Percentiles rank a stretch among this genome's conserved stretches.
phyloP scores from a whole-genome alignment of 1,284 basidiomycete species.

The Malassezia sp. region DNA sequence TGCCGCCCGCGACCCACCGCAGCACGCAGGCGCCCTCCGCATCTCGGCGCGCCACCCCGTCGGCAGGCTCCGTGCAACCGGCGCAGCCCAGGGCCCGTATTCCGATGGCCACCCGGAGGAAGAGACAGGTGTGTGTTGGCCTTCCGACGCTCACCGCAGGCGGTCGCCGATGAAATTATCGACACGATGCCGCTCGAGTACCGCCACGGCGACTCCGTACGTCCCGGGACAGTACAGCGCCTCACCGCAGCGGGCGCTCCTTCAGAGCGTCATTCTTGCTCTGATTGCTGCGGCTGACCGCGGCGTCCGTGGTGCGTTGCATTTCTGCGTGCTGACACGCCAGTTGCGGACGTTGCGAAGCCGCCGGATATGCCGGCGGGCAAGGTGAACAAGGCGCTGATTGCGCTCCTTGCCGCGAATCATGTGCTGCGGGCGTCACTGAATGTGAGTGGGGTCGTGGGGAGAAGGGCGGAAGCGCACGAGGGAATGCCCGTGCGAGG shows the following conservation, averaged over 20 bases:
- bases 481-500: no score
- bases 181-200: constrained; percentile 76
- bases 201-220: constrained; percentile 68
- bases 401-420: constrained; percentile 77
- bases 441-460: constrained; percentile 35
- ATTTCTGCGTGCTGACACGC: not conserved
- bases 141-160: constrained; percentile 14
- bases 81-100: no score
- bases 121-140: not conserved
- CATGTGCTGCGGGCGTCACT: constrained; percentile 58
- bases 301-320: constrained; percentile 27
- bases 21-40: not conserved
- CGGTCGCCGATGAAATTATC: constrained; percentile 53
- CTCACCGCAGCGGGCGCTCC: constrained; percentile 26
- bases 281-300: constrained; percentile 27
- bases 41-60: not conserved
- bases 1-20: not conserved
- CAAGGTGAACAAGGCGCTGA: constrained; percentile 80
- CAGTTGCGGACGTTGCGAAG: constrained; percentile 67
- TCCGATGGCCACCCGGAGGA: no score
- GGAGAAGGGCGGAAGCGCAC: no score
- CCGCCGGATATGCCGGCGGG: constrained; percentile 75
- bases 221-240: constrained; percentile 27
- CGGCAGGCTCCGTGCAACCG: no score
- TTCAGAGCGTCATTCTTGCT: constrained; percentile 35